Conservation (phyloP, 2,329 filamentous ascomycete genomes). For the Aureobasidium melanogenum region DNA sequence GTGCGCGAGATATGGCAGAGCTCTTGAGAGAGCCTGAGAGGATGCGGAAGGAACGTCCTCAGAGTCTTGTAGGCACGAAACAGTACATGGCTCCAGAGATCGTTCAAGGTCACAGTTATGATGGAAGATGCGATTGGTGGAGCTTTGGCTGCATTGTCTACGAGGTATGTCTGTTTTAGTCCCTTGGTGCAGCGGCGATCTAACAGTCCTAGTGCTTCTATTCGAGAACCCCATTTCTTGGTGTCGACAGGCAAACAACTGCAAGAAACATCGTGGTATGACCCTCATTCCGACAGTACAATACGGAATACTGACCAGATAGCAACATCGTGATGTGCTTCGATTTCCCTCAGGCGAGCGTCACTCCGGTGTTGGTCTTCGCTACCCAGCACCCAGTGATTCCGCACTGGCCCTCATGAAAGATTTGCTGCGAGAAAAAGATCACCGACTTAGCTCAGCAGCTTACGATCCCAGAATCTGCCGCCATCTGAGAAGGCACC, state of each 20-base stretch:
- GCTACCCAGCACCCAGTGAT: conserved; percentile 48
- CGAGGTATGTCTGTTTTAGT: conserved; percentile 43
- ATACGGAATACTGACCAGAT: not conserved
- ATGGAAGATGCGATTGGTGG: conserved; percentile 95
- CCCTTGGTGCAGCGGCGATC: not conserved
- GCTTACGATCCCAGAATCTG: conserved; percentile 16
- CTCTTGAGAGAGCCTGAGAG: conserved; percentile 35
- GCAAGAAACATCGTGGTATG: conserved; percentile 75
- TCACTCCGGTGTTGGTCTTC: conserved; percentile 44
- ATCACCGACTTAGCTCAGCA: not conserved
- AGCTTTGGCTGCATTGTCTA: conserved; percentile 90
- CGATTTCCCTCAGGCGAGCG: conserved; percentile 55
- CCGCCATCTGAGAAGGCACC: not conserved
- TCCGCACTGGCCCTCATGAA: conserved; percentile 71
- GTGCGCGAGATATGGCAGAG: conserved; percentile 14
- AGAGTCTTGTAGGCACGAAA: conserved; percentile 86
- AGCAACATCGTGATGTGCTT: conserved; percentile 64
- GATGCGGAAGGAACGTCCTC: conserved; percentile 60
- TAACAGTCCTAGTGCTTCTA: conserved; percentile 60
- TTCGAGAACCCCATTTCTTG: conserved; percentile 81
- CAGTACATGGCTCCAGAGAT: conserved; percentile 99
- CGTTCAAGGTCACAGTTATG: conserved; percentile 70
- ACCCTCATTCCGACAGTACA: conserved; percentile 7
- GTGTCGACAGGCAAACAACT: conserved; percentile 71
- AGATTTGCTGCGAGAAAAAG: conserved; percentile 48